These are phyloP conservation scores for Mortierella sp. DNA, from an alignment of 371 early-diverging fungal genomes.

Conservation along the genomic window DNA sequence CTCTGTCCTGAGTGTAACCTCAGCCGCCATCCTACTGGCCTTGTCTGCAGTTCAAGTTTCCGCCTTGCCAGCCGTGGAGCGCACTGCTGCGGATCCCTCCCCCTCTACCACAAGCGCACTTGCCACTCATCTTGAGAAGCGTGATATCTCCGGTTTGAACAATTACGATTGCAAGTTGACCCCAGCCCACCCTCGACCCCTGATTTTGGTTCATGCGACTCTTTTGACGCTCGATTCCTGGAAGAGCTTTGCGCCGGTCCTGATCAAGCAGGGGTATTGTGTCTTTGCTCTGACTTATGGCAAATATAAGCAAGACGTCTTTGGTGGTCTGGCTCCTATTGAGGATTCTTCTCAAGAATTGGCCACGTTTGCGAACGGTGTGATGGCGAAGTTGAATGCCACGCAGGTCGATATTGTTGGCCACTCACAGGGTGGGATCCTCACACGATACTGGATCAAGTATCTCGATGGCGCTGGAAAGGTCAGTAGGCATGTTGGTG, in stretches of 20 bases:
- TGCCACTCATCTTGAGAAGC: constrained; percentile 13
- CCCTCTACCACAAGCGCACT: background rate
- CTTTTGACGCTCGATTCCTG: constrained; percentile 43
- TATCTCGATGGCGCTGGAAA: constrained; percentile 38
- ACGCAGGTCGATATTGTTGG: constrained; percentile 45
- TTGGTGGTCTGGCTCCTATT: constrained; percentile 38
- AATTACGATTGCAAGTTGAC: constrained; percentile 38
- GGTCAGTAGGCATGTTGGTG: constrained; percentile 32
- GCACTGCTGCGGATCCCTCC: background rate
- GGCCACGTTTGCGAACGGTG: constrained; percentile 23
- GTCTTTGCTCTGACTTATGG: constrained; percentile 50
- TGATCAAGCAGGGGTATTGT: constrained; percentile 40
- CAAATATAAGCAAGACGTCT: constrained; percentile 2
- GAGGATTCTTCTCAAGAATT: constrained; percentile 40
- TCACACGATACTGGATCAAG: constrained; percentile 51
- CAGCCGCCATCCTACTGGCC: constrained; percentile 13
- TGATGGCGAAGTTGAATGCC: constrained; percentile 16
- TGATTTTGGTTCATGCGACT: constrained; percentile 42
- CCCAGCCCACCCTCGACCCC: constrained; percentile 22
- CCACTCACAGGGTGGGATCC: constrained; percentile 50
- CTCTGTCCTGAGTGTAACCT: constrained; percentile 21
- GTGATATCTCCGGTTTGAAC: constrained; percentile 25
- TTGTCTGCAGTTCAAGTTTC: constrained; percentile 18
- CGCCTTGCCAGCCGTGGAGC: constrained; percentile 8
- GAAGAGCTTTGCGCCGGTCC: constrained; percentile 18